Base-by-base conservation (phyloP, 768 basidiomycete genomes). In the Kwoniella newhampshirensis region DNA sequence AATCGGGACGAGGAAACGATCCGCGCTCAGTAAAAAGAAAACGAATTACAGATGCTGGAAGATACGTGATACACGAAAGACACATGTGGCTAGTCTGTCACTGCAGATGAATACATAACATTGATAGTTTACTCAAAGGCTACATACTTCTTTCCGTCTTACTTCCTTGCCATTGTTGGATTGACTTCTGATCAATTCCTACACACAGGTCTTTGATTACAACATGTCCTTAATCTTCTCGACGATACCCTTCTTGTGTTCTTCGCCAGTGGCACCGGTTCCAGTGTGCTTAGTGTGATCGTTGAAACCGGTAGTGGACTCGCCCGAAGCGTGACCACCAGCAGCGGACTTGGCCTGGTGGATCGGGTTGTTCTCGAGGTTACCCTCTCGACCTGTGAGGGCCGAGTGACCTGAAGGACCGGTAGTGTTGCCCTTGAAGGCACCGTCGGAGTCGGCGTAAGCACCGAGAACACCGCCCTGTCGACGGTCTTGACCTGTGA, bases 311-410 rank as follows among this genome's bases (percentile, higher is more conserved):
- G 35, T 18, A 30, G 53, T 54, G 21, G 44, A 20, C n/a, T 15
- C 32, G 25, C 53, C 59, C 17, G 46, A 35, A 21, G 47, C 46
- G 28, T 53, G 26, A 18, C 54, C 54, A 17, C 32, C 32, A 13
- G 13, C 7, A 13, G 28, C 35, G 4, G 60, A 58, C 28, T 64
- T 48, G 43, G 57, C 60, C 57, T 60, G 54, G n/a, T 62, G 64
- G 26, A 72, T 60, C n/a, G 67, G 67, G 67, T 68, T 68, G 20
- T 57, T 57, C 9, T 41, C 39, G 45, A 53, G 39, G 27, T 41
- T 61, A 30, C 70, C 70, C 48, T 72, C 70, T 55, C 70, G 65
- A 39, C 70, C 70, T 25, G 70, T 72, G 28, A 72, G 39, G 25
- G 70, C 70, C 13, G 66, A 40, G 50, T 64, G 60, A 35, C 63